Conservation (phyloP, 225 moss, liverwort and hornwort species). For the Straminergon stramineum region DNA sequence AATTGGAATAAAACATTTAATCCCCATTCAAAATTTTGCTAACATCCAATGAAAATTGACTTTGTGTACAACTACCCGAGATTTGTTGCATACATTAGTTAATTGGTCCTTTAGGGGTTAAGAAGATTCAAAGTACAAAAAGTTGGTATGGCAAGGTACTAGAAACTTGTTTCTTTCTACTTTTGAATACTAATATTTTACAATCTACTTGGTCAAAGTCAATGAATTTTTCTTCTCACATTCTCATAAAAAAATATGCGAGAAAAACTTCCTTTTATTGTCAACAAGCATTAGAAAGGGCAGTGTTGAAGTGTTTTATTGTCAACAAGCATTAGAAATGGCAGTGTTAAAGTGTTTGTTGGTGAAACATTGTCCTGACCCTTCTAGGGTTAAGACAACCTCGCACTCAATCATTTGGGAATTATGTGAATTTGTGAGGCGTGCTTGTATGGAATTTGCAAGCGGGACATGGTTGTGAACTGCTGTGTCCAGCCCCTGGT, state of each 20-base stretch:
- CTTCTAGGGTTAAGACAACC: neutral
- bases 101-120: neutral
- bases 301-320: neutral
- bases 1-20: no score
- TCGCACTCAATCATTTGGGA: neutral
- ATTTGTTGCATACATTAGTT: rapidly evolving
- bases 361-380: neutral
- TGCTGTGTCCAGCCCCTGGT: neutral
- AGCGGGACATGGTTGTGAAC: neutral
- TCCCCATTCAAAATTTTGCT: neutral
- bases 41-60: neutral
- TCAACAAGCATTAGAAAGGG: neutral
- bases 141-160: neutral
- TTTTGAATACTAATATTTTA: neutral
- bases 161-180: no score
- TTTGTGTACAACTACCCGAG: neutral
- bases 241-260: no score
- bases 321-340: no score
- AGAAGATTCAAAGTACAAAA: neutral
- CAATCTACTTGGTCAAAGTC: neutral
- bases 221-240: neutral
- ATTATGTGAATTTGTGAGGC: neutral
- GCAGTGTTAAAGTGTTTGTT: neutral
- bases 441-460: neutral
- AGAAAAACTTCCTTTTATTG: no score